Base-by-base conservation (phyloP, 129 eudicot genomes). In the Ambrosia trifida region DNA sequence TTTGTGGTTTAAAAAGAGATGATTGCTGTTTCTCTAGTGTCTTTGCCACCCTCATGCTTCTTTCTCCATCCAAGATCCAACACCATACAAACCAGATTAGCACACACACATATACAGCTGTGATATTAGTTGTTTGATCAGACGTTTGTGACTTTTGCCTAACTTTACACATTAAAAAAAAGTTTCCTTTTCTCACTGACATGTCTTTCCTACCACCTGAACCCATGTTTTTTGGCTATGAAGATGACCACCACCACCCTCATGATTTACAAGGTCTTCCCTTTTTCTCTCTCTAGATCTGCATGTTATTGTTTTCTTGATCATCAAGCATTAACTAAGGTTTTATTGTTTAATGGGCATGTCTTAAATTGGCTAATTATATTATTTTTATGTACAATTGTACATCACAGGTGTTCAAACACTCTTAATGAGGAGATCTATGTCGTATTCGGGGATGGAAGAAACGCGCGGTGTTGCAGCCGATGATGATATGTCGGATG, bases 371-470 rank as follows among this genome's bases (percentile, higher is more conserved):
- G 60, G n/a, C 11, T 49, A 18, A 7, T 65, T 40, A 24, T 24
- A 67, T 14, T 68, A 35, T 6, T 50, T 68, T 32, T 13, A 44
- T 24, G 52, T 1, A 43, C 14, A 6, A 14, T 31, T 69, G 44
- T 56, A 3, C 70, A 43, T 54, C 70, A 43, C 46, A 79, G 89
- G 84, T 66, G 84, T 80, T 17, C 68, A 82, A 19, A 60, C 88
- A 13, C 66, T 88, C 12, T 32, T 88, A 79, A 84, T 88, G 97
- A 86, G 91, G 78, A 86, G 96, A 82, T 88, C 97, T 46, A 80
- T 88, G 93, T 91, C 97, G 60, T 91, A 82, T 73, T 82, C 96
- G 7, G 91, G 87, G 46, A 65, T 85, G 76, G 95, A 85, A 9
- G 96, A 86, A 64, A 65, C 69, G 47, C 82, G 69, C 43, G 85